Evolutionary conservation across 768 basidiomycete genomes (phyloP), one percentile per base, ranked within the genome.

Genomic region (Mycena galopus): DNA sequence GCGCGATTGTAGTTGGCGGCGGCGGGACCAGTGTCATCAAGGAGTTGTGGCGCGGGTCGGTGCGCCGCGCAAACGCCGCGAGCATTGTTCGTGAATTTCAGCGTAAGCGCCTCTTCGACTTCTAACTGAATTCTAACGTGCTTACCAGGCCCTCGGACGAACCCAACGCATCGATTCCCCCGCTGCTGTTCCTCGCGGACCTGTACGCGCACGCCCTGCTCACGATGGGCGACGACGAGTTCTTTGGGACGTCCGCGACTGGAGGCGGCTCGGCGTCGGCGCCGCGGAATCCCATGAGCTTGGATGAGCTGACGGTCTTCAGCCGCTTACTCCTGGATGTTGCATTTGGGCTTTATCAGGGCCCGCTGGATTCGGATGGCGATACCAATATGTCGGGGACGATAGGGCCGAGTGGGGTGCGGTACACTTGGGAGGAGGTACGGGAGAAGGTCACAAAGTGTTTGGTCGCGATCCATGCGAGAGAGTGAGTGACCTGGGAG

Each of bases 151-250:
- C 64, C 51, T 50, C 67, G 57, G 12, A 65, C 88, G 91, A 91
- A 70, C 78, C 82, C 2, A 82, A 88, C 64, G 83, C 82, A 0
- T 29, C 80, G 0, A 80, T 94, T 90, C 87, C 92, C 0, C 86
- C 93, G 3, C 81, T 99, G 1, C 83, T 98, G 10, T 88, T 98
- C 66, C 88, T 97, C 10, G 87, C 90, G 1, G 93, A 97, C 61
- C 80, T 98, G 14, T 97, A 98, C 81, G 88, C 91, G 2, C 94
- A 97, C 70, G 89, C 92, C 1, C 88, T 99, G 35, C 85, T 96
- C 35, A 96, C 96, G 0, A 94, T 99, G 88, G 95, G 95, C 1
- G 98, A 99, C 76, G 97, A 98, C 81, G 98, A 99, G 79, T 99
- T 99, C 84, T 98, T 98, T 79, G 89, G 91, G 0, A 76, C 80